Evolutionary conservation across 1,284 basidiomycete species (phyloP).

Genomic region (Apiotrichum porosum): DNA sequence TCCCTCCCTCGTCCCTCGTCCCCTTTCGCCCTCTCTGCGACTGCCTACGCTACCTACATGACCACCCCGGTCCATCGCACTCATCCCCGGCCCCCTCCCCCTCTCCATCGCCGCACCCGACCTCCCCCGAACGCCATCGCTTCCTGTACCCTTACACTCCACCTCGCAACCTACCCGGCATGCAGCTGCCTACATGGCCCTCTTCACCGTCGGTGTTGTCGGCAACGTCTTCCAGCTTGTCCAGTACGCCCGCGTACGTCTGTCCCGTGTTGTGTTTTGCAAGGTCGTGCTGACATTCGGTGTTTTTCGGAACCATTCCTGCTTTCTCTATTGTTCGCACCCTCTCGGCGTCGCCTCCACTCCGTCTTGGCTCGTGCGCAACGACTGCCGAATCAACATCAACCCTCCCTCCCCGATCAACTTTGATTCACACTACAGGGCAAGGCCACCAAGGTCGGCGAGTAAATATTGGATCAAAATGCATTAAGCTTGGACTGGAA

Average conservation of each 20-base stretch:
- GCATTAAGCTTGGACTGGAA: too few species aligned
- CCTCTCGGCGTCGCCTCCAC: too few species aligned
- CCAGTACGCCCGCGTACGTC: conserved; percentile 43
- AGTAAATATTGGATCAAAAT: too few species aligned
- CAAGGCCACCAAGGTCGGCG: conserved; percentile 9
- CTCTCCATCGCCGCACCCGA: too few species aligned
- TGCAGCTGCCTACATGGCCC: conserved; percentile 44
- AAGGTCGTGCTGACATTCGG: conserved; percentile 7
- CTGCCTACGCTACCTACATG: too few species aligned
- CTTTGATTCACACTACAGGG: conserved; percentile 7
- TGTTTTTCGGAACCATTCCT: background rate
- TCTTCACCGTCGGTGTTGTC: conserved; percentile 38
- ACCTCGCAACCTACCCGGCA: background rate
- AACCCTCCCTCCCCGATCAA: background rate
- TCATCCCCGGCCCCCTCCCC: too few species aligned
- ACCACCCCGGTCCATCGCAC: too few species aligned
- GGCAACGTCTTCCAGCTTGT: conserved; percentile 39
- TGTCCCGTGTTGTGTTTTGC: background rate
- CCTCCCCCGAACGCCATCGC: too few species aligned
- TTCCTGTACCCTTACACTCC: too few species aligned
- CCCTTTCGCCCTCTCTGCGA: too few species aligned
- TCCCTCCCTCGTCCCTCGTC: too few species aligned
- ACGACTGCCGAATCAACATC: background rate
- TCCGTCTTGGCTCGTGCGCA: too few species aligned
- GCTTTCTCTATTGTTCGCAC: background rate